Conservation (phyloP, 2,329 filamentous ascomycete genomes). For the Pseudofabraea citricarpa region DNA sequence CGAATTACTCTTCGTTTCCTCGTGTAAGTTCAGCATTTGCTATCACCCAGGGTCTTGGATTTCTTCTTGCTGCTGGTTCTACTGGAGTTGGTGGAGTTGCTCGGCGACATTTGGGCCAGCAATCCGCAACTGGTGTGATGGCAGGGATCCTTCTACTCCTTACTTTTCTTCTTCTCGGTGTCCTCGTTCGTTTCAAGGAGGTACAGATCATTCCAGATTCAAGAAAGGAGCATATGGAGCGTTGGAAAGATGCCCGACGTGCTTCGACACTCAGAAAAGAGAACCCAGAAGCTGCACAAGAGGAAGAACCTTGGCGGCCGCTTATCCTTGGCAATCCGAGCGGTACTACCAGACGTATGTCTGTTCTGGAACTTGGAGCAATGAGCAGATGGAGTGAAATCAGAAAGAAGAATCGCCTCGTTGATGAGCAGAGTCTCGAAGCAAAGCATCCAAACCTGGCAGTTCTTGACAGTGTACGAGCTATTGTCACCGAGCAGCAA, state of each 20-base stretch:
- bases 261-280: slow-evolving; percentile 37
- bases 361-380: slow-evolving; percentile 63
- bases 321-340: slow-evolving; percentile 68
- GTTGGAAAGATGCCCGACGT: slow-evolving; percentile 43
- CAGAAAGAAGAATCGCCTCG: slow-evolving; percentile 51
- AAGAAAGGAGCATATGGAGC: slow-evolving; percentile 49
- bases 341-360: slow-evolving; percentile 64
- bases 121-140: slow-evolving; percentile 62
- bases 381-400: slow-evolving; percentile 73
- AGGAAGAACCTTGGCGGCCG: slow-evolving; percentile 55
- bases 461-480: slow-evolving; percentile 16
- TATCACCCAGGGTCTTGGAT: slow-evolving; percentile 63
- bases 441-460: slow-evolving; percentile 26
- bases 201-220: slow-evolving; percentile 66
- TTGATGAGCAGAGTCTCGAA: slow-evolving; percentile 37
- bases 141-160: slow-evolving; percentile 62
- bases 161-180: slow-evolving; percentile 56
- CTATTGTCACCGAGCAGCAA: slow-evolving; percentile 17
- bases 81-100: slow-evolving; percentile 65
- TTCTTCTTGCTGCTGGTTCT: slow-evolving; percentile 62
- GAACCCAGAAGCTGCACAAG: slow-evolving; percentile 18
- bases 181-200: slow-evolving; percentile 60
- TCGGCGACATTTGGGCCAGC: slow-evolving; percentile 61
- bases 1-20: slow-evolving; percentile 73
- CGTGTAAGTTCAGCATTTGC: slow-evolving; percentile 69